Evolutionary conservation across 805 yeast genomes (phyloP).

Genomic region (Wickerhamomyces bovis): DNA sequence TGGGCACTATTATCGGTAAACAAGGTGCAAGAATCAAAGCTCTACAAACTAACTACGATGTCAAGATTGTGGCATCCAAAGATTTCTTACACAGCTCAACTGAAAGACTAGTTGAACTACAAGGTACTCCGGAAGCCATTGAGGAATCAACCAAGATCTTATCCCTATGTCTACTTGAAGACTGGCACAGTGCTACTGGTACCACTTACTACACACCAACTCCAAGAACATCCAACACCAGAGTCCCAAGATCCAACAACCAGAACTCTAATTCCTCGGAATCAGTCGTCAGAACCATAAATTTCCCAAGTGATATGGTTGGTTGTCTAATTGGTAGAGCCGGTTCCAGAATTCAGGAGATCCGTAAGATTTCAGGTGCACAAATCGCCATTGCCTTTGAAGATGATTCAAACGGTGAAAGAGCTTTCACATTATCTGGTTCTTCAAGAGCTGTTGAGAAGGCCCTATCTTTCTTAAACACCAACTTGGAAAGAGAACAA

Average conservation of each 20-base stretch:
- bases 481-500: conserved; percentile 53
- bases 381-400: conserved; percentile 70
- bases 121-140: conserved; percentile 66
- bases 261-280: conserved; percentile 18
- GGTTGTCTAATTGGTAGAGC: conserved; percentile 87
- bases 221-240: conserved; percentile 13
- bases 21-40: conserved; percentile 77
- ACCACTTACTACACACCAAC: conserved; percentile 58
- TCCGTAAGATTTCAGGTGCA: conserved; percentile 73
- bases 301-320: conserved; percentile 75
- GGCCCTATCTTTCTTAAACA: conserved; percentile 52
- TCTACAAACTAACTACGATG: conserved; percentile 60
- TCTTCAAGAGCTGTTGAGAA: conserved; percentile 40
- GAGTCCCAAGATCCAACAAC: conserved; percentile 4
- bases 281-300: conserved; percentile 34
- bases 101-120: conserved; percentile 82
- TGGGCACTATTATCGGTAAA: conserved; percentile 85
- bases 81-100: conserved; percentile 75
- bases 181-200: conserved; percentile 59
- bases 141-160: conserved; percentile 51
- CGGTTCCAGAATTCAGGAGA: conserved; percentile 82
- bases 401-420: conserved; percentile 53
- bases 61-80: conserved; percentile 83
- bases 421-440: conserved; percentile 71
- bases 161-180: conserved; percentile 69